Evolutionary conservation across 2,329 filamentous ascomycete species (phyloP).

Genomic region (Samsoniella hepiali): DNA sequence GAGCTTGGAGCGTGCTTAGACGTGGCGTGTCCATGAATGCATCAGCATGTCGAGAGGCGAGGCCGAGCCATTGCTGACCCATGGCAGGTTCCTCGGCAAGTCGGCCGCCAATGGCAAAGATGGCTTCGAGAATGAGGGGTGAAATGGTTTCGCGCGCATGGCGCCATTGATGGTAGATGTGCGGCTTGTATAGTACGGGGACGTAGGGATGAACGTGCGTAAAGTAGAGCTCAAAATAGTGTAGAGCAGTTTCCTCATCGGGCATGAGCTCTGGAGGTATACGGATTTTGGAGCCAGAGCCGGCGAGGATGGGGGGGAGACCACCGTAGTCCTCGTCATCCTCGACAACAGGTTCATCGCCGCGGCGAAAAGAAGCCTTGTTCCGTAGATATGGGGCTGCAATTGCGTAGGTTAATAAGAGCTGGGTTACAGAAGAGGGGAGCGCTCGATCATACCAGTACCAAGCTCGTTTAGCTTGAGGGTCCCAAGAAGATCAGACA

Average conservation of each 20-base stretch:
- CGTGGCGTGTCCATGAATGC: slow-evolving; percentile 91
- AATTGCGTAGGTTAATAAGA: slow-evolving; percentile 15
- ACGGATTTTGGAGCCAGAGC: slow-evolving; percentile 72
- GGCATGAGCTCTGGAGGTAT: slow-evolving; percentile 95
- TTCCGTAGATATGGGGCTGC: slow-evolving; percentile 80
- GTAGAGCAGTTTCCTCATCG: slow-evolving; percentile 72
- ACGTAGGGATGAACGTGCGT: slow-evolving; percentile 87
- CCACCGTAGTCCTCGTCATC: slow-evolving; percentile 72
- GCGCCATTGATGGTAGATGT: slow-evolving; percentile 89
- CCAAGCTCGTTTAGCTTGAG: slow-evolving; percentile 85
- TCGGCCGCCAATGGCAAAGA: slow-evolving; percentile 85
- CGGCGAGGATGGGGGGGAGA: slow-evolving; percentile 64
- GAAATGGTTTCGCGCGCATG: slow-evolving; percentile 80
- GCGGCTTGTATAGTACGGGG: slow-evolving; percentile 77
- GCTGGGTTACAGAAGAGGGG: not conserved
- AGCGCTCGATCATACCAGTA: slow-evolving; percentile 58
- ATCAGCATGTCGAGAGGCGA: slow-evolving; percentile 85
- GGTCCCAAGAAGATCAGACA: slow-evolving; percentile 78
- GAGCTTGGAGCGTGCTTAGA: slow-evolving; percentile 85
- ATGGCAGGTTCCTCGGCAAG: slow-evolving; percentile 79
- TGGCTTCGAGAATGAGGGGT: slow-evolving; percentile 80
- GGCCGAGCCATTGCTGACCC: slow-evolving; percentile 87
- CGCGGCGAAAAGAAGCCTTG: slow-evolving; percentile 48
- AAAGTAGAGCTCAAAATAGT: slow-evolving; percentile 91
- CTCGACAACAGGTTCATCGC: slow-evolving; percentile 63